These are phyloP conservation scores for Tylopilus felleus DNA, from an alignment of 768 basidiomycete genomes.

Conservation along the genomic window DNA sequence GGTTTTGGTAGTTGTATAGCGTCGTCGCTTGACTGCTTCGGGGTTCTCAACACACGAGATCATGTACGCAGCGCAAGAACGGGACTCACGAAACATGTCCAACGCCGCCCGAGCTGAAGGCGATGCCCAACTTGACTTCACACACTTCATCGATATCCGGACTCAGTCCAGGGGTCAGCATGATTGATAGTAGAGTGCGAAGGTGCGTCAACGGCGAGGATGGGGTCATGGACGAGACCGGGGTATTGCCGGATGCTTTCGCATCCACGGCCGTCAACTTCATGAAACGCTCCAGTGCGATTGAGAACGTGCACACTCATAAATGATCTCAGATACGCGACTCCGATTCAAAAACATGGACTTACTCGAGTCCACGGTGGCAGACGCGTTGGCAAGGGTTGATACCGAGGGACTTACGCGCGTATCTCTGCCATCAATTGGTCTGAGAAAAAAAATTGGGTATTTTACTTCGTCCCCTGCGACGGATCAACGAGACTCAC, in stretches of 20 bases:
- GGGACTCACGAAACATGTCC: conserved; percentile 50
- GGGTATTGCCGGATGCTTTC: conserved; percentile 49
- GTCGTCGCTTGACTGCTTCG: conserved; percentile 34
- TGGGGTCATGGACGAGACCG: conserved; percentile 33
- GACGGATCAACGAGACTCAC: conserved; percentile 38
- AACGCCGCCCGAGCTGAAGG: conserved; percentile 34
- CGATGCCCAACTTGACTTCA: conserved; percentile 50
- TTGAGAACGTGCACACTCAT: conserved; percentile 46
- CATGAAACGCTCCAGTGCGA: conserved; percentile 53
- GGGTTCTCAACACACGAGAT: not conserved
- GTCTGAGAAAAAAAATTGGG: conserved; percentile 8
- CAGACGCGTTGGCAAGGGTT: conserved; percentile 18
- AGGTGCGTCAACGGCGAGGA: conserved; percentile 52
- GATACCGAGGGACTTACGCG: conserved; percentile 25
- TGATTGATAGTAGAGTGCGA: conserved; percentile 54
- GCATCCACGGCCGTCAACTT: conserved; percentile 46
- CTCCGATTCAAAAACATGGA: conserved; percentile 5
- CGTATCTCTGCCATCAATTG: conserved; percentile 27
- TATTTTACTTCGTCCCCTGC: not conserved
- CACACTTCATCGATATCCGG: conserved; percentile 69
- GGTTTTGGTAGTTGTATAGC: conserved; percentile 36
- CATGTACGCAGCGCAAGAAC: not conserved
- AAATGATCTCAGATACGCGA: conserved; percentile 21
- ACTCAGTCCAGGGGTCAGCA: conserved; percentile 71
- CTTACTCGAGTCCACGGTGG: conserved; percentile 24